Percentiles rank a stretch among this genome's conserved stretches.
These are phyloP conservation scores for Volvariella volvacea DNA, from an alignment of 1,284 basidiomycete species.

Conservation along the genomic window DNA sequence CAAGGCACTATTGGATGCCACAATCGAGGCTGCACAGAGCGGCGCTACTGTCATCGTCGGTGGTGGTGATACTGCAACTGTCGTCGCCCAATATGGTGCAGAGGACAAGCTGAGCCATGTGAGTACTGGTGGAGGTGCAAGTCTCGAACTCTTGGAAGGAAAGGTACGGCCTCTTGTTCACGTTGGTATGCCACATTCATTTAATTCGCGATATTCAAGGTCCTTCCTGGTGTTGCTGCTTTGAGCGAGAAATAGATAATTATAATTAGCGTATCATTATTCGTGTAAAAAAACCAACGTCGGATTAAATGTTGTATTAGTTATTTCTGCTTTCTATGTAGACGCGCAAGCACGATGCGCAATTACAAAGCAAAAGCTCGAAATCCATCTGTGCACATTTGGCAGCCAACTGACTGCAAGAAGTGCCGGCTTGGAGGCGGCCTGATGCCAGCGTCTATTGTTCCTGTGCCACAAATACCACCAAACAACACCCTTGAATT, in stretches of 20 bases:
- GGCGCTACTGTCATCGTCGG: conserved; percentile 93
- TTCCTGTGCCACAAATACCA: too few species aligned
- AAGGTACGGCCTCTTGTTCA: conserved; percentile 51
- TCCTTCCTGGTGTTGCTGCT: conserved; percentile 79
- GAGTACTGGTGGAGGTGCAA: conserved; percentile 95
- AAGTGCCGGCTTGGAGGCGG: too few species aligned
- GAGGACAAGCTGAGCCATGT: conserved; percentile 95
- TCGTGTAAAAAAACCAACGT: too few species aligned
- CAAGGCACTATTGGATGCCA: conserved; percentile 79
- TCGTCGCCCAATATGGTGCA: conserved; percentile 75
- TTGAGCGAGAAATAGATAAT: conserved; percentile 48
- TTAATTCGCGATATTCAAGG: conserved; percentile 31
- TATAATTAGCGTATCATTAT: not conserved
- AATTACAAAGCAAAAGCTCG: too few species aligned
- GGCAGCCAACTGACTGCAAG: too few species aligned
- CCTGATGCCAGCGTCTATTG: too few species aligned
- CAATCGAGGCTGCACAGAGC: conserved; percentile 76
- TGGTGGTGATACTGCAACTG: conserved; percentile 90
- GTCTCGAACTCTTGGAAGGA: conserved; percentile 93
- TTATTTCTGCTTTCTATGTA: too few species aligned
- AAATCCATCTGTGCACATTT: too few species aligned
- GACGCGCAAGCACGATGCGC: too few species aligned
- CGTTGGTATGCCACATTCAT: conserved; percentile 5
- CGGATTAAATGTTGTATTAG: too few species aligned
- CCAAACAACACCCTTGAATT: too few species aligned